Percentiles rank a stretch among this genome's conserved stretches.
These are phyloP conservation scores for Hamamelis virginiana DNA, from an alignment of 164 flowering plant genomes.

Conservation along the genomic window DNA sequence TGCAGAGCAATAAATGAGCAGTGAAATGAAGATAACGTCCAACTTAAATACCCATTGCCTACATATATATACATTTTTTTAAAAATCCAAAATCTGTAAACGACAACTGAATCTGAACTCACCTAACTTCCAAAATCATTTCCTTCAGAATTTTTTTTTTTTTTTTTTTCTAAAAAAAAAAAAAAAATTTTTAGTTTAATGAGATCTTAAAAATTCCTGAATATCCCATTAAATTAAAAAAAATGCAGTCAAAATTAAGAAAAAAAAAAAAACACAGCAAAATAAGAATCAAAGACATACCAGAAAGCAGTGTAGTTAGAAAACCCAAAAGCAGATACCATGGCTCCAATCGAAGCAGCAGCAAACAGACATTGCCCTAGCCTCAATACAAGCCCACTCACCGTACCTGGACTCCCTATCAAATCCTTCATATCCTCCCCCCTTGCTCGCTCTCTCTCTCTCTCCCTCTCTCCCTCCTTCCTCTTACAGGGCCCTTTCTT, in stretches of 20 bases:
- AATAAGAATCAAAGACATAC: slow-evolving; percentile 32
- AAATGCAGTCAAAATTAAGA: not conserved
- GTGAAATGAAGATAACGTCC: not conserved
- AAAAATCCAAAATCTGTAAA: not conserved
- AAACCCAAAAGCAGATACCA: slow-evolving; percentile 67
- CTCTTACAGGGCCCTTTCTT: not conserved
- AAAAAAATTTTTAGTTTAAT: too few species aligned
- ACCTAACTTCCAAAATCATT: not conserved
- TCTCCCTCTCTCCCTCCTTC: slow-evolving; percentile 1
- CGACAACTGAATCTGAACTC: not conserved
- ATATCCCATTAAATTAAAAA: too few species aligned
- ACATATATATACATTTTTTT: not conserved
- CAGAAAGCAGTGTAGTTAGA: slow-evolving; percentile 80
- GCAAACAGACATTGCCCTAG: slow-evolving; percentile 72
- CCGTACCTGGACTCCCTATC: slow-evolving; percentile 74
- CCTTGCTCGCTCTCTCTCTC: not conserved
- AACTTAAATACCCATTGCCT: not conserved
- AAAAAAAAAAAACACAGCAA: not conserved
- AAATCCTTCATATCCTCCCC: slow-evolving; percentile 57
- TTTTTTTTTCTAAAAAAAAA: too few species aligned
- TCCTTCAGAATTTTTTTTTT: not conserved
- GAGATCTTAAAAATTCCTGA: too few species aligned
- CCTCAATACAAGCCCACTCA: slow-evolving; percentile 62
- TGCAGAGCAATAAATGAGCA: not conserved
- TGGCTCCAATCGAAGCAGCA: slow-evolving; percentile 63